Evolutionary conservation across 2,329 filamentous ascomycete species (phyloP).

Genomic region (Neopestalotiopsis sp.): DNA sequence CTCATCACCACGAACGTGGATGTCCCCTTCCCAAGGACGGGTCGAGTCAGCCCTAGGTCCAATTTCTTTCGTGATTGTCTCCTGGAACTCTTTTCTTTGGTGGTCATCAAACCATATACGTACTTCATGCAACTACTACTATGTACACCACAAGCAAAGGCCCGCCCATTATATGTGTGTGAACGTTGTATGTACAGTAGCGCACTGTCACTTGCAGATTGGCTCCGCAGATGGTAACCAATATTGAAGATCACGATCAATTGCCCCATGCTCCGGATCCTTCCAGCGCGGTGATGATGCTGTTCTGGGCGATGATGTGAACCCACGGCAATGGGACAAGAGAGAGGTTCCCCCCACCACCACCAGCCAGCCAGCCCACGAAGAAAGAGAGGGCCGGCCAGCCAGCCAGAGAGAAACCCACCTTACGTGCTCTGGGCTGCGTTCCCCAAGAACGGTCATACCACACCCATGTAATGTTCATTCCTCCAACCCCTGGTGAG

Average conservation of each 20-base stretch:
- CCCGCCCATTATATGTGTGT: neutral
- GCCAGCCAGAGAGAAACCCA: neutral
- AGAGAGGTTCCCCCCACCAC: neutral
- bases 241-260: slow-evolving; percentile 18
- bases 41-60: neutral
- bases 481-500: neutral
- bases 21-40: neutral
- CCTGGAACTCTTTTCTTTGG: neutral
- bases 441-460: slow-evolving; percentile 3
- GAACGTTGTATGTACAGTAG: neutral
- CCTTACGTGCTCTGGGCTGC: slow-evolving; percentile 5
- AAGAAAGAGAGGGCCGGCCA: neutral
- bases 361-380: neutral
- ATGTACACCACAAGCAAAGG: neutral
- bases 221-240: slow-evolving; percentile 14
- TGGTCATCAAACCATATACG: neutral
- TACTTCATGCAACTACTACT: neutral
- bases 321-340: slow-evolving; percentile 16
- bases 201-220: slow-evolving; percentile 2
- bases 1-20: neutral
- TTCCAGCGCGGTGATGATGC: slow-evolving; percentile 15
- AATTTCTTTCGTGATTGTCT: neutral
- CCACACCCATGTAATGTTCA: neutral
- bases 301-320: slow-evolving; percentile 16
- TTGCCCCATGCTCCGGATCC: slow-evolving; percentile 10